Base-by-base conservation (phyloP, 2,329 filamentous ascomycete genomes). In the Ramularia endophylla region DNA sequence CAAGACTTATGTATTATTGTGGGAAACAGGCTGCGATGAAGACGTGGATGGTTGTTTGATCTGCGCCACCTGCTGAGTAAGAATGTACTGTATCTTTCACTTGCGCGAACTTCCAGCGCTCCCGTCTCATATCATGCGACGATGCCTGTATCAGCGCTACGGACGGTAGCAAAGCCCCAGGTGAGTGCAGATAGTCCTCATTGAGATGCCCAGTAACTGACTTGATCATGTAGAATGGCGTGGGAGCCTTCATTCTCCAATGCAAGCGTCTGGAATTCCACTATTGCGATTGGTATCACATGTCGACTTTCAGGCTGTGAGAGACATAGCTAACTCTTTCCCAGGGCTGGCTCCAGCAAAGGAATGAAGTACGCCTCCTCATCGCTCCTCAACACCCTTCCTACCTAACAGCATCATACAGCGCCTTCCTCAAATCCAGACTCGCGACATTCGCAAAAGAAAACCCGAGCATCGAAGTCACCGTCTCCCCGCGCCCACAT, bases 251-350 rank as follows among this genome's bases (percentile, higher is more conserved):
- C 73, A 87, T 98, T 67, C 79, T 95, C 44, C 90, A 95, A 73
- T 98, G 92, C 80, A 94, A 87, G 74, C 85, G 83, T 62, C 74
- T 98, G 65, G 87, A 95, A 65, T 87, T 98, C 62, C 86, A 94
- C 71, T 98, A 95, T 73, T 97, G 92, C 73, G 88, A 97, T 75
- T 89, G 85, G 79, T n/a, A n/a, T n/a, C n/a, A n/a, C n/a, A n/a
- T n/a, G n/a, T n/a, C n/a, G n/a, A n/a, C n/a, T n/a, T n/a, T n/a
- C n/a, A n/a, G n/a, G n/a, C n/a, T n/a, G n/a, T n/a, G n/a, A n/a
- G n/a, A n/a, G n/a, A n/a, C n/a, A n/a, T n/a, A n/a, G n/a, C n/a
- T n/a, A n/a, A n/a, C n/a, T n/a, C n/a, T n/a, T n/a, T n/a, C n/a
- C n/a, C n/a, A n/a, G n/a, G 22, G 87, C 85, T 43, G 92, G 89